Evolutionary conservation across 2,329 filamentous ascomycete genomes (phyloP).

Genomic region (Penicillium digitatum): DNA sequence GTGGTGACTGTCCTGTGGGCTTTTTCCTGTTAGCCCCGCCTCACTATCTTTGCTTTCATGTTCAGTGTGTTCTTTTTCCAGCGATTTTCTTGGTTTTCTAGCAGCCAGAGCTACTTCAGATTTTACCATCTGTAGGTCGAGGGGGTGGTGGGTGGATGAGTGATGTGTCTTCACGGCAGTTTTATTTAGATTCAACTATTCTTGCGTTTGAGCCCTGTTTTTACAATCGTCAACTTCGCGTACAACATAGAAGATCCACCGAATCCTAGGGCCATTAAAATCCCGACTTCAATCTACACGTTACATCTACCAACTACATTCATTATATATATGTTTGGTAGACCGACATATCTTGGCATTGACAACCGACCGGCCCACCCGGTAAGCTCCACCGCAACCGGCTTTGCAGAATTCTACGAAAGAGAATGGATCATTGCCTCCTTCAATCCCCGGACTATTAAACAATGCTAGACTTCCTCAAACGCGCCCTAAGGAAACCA

Average conservation of each 20-base stretch:
- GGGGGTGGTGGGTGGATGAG: slow-evolving; percentile 15
- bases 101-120: slow-evolving; percentile 11
- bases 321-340: too few species aligned
- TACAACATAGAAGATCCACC: not conserved
- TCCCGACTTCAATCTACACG: not conserved
- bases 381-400: not conserved
- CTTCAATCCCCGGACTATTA: not conserved
- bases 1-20: slow-evolving; percentile 2
- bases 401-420: not conserved
- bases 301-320: not conserved
- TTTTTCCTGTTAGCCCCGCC: not conserved
- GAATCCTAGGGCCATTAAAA: not conserved
- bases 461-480: slow-evolving; percentile 8
- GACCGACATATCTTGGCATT: not conserved
- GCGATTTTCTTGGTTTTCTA: slow-evolving; percentile 12
- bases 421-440: not conserved
- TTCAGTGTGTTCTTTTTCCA: slow-evolving; percentile 19
- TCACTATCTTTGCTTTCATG: slow-evolving; percentile 17
- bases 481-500: slow-evolving; percentile 7
- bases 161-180: slow-evolving; percentile 17
- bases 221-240: not conserved
- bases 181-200: slow-evolving; percentile 11
- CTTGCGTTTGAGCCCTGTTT: not conserved
- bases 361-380: not conserved
- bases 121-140: slow-evolving; percentile 11